Evolutionary conservation across 345 rosid genomes (phyloP).

Genomic region (Schrenkiella parvula): DNA sequence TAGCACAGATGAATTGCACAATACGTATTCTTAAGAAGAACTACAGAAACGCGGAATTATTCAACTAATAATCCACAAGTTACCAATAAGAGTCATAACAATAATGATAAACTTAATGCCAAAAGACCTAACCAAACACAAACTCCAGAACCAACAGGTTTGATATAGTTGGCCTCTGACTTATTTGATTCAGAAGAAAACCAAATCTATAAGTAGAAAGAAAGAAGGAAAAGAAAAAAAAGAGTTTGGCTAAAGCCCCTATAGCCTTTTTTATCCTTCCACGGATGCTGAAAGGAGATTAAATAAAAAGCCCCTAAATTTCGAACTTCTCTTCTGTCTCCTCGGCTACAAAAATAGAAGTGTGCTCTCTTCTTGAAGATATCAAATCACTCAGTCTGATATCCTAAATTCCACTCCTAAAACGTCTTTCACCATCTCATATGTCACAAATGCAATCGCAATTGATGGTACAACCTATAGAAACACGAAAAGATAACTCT

Average conservation of each 20-base stretch:
- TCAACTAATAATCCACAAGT: slow-evolving; percentile 16
- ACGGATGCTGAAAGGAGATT: slow-evolving; percentile 17
- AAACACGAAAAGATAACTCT: neutral
- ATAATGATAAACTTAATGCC: slow-evolving; percentile 1
- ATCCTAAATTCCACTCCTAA: slow-evolving; percentile 94
- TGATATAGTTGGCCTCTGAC: slow-evolving; percentile 19
- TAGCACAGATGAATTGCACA: neutral
- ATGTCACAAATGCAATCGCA: slow-evolving; percentile 91
- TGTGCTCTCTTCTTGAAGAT: slow-evolving; percentile 13
- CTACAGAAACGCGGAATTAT: slow-evolving; percentile 8
- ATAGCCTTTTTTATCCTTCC: slow-evolving; percentile 25
- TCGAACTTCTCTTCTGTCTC: slow-evolving; percentile 44
- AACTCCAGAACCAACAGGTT: slow-evolving; percentile 23
- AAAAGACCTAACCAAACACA: slow-evolving; percentile 8
- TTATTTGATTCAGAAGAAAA: slow-evolving; percentile 21
- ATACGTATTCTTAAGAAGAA: neutral
- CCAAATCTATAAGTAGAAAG: slow-evolving; percentile 7
- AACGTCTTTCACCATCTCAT: slow-evolving; percentile 87
- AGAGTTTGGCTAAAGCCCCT: slow-evolving; percentile 30
- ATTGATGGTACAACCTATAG: slow-evolving; percentile 94
- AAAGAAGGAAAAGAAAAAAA: neutral
- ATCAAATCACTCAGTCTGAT: slow-evolving; percentile 57
- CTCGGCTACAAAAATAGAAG: slow-evolving; percentile 64
- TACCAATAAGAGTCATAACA: slow-evolving; percentile 15
- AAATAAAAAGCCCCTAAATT: slow-evolving; percentile 36